Base-by-base conservation (phyloP, 2,329 filamentous ascomycete genomes). In the Beauveria caledonica region DNA sequence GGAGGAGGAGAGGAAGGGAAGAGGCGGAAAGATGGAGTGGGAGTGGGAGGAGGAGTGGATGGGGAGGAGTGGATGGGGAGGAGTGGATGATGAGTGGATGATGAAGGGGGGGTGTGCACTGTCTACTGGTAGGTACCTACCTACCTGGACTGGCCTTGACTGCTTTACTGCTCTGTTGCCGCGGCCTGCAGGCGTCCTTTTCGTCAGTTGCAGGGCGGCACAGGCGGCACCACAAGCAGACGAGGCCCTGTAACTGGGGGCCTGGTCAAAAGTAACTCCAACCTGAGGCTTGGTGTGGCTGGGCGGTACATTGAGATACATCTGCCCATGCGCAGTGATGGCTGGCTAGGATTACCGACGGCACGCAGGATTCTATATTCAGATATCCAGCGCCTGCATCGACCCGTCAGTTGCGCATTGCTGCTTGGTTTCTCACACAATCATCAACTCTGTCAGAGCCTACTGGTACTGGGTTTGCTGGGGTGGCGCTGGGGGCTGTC, bases 1-100 rank as follows among this genome's bases (percentile, higher is more conserved):
- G 39, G 44, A 52, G 39, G 44, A 52, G 25, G 36, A 55, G 50
- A 44, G 36, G 48, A 59, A 29, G 48, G 23, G 23, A 36, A 21
- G 54, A 36, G 15, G n/a, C 21, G 27, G 48, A 39, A 27, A 39
- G 67, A 61, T 69, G 66, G 66, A 54, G 69, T 68, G 62, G 52
- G 64, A 39, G 54, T 25, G 44, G 21, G 40, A 42, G n/a, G 17
- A 19, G 54, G 46, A 62, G 64, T 59, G 51, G 63, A 54, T 58
- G 64, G 64, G 40, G 55, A 40, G 27, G 56, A 42, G 67, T 65
- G 67, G 62, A 17, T 64, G 60, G 61, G 64, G 64, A 60, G 51
- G 39, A 62, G 64, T 58, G 50, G 63, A 54, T 56, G 64, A 64
- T 27, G 58, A 45, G 36, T 54, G 27, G 66, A 67, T 64, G 66